Evolutionary conservation across 805 yeast species (phyloP).

Genomic region (Saturnispora kantuleensis): DNA sequence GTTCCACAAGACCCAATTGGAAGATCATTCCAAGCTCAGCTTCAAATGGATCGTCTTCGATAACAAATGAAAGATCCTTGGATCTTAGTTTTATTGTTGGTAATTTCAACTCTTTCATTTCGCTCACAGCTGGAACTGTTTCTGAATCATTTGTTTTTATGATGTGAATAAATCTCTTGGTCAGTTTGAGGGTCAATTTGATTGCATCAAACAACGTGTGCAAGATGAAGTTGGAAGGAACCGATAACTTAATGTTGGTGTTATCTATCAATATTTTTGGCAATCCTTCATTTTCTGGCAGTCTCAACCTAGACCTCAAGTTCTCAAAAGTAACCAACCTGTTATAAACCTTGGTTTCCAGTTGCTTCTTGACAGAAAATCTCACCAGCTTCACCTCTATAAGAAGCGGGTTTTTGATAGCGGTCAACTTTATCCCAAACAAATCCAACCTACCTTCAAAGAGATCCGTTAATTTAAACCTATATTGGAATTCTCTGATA

Average conservation of each 20-base stretch:
- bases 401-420: constrained; percentile 6
- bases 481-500: constrained; percentile 14
- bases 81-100: constrained; percentile 37
- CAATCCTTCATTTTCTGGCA: constrained; percentile 1
- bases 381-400: constrained; percentile 8
- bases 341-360: background rate
- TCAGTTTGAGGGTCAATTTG: constrained; percentile 54
- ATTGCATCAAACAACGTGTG: constrained; percentile 75
- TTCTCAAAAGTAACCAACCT: constrained; percentile 10
- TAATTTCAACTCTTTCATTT: constrained; percentile 23
- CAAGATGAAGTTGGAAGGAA: constrained; percentile 69
- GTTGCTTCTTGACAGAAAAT: constrained; percentile 9
- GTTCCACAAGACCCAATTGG: constrained; percentile 51
- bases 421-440: constrained; percentile 19
- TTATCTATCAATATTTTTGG: constrained; percentile 18
- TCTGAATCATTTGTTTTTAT: constrained; percentile 31
- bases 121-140: constrained; percentile 30
- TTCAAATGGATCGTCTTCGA: constrained; percentile 62
- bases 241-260: constrained; percentile 36
- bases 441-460: constrained; percentile 40
- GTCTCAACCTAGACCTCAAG: constrained; percentile 8
- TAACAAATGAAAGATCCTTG: constrained; percentile 33
- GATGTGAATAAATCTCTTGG: constrained; percentile 48
- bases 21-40: constrained; percentile 46
- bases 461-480: constrained; percentile 35